phyloP scores from a whole-genome alignment of 305 asterid species.

The Fraxinus sp. region DNA sequence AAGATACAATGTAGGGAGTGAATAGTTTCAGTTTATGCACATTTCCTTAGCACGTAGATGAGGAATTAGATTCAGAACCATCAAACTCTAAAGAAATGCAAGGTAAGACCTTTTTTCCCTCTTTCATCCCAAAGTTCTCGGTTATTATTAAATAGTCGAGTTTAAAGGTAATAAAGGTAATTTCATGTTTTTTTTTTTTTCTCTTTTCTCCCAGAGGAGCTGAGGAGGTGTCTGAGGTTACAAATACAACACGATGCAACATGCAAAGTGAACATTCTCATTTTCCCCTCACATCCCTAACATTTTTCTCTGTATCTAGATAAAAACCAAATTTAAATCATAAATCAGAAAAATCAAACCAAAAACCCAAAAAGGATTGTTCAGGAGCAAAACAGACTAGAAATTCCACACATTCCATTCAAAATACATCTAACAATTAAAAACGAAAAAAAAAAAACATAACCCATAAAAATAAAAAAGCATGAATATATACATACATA shows the following conservation, averaged over 20 bases:
- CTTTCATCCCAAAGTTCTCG: too few relatives aligned
- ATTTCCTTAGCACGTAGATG: too few relatives aligned
- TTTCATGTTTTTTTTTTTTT: too few relatives aligned
- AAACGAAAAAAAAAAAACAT: not conserved
- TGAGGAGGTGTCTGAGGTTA: not conserved
- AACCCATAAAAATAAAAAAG: not conserved
- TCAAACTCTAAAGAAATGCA: not conserved
- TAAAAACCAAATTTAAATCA: not conserved
- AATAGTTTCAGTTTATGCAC: not conserved
- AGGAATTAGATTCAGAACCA: not conserved
- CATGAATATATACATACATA: not conserved
- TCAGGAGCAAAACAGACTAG: not conserved
- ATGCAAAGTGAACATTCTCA: not conserved
- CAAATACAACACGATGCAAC: not conserved
- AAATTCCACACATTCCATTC: not conserved
- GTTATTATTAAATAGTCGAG: too few relatives aligned
- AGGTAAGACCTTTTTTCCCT: too few relatives aligned
- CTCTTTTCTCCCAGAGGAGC: not conserved
- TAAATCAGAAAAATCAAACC: not conserved
- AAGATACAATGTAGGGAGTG: not conserved
- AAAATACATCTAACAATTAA: not conserved
- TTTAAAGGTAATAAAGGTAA: too few relatives aligned
- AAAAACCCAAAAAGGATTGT: not conserved
- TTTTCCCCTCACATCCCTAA: not conserved
- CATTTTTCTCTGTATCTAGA: not conserved